Evolutionary conservation across 1,284 basidiomycete species (phyloP), one percentile per base, ranked within the genome.

Genomic region (Exobasidium rhododendri): DNA sequence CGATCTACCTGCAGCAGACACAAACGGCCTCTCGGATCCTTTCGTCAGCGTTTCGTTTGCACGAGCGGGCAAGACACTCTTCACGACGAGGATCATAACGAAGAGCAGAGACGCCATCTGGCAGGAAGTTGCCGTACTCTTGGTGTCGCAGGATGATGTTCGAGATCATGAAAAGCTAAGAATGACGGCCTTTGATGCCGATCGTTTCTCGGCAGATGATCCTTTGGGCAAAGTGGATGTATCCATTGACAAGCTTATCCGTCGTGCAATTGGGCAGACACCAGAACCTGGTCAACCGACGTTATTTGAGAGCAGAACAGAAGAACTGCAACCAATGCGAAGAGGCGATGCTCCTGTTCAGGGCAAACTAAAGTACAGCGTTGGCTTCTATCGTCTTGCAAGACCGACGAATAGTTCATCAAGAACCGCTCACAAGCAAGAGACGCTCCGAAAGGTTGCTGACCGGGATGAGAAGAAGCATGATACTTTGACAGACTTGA

Each of bases 201-300:
- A 77, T 32, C 71, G 75, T 24, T 77, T 77, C 65, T 73, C 69
- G n/a, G 68, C 68, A 3, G 75, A 77, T 45, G 75, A 77, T 47
- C 69, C 71, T n/a, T 65, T 77, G 0, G 75, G 75, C 53, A 71
- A 74, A 59, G 53, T 77, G 28, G 73, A 75, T 30, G 63, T 77
- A 43, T 66, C 66, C 2, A 56, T 77, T 46, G 68, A 67, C 47
- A 57, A 63, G 0, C 70, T 77, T 30, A 71, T 75, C 30, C 26
- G 44, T 26, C 40, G 52, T 14, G 35, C 55, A 17, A 49, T 62
- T 6, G 57, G 58, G 10, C 28, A 35, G n/a, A 14, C 7, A 2
- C 31, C 11, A 17, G 56, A 62, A 17, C 4, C 32, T 13, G 40
- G 28, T 14, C 60, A 61, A 46, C 59, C 61, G 44, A 66, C 67